These are phyloP conservation scores for Exophiala spinifera DNA, from an alignment of 2,329 filamentous ascomycete species.

Conservation along the genomic window DNA sequence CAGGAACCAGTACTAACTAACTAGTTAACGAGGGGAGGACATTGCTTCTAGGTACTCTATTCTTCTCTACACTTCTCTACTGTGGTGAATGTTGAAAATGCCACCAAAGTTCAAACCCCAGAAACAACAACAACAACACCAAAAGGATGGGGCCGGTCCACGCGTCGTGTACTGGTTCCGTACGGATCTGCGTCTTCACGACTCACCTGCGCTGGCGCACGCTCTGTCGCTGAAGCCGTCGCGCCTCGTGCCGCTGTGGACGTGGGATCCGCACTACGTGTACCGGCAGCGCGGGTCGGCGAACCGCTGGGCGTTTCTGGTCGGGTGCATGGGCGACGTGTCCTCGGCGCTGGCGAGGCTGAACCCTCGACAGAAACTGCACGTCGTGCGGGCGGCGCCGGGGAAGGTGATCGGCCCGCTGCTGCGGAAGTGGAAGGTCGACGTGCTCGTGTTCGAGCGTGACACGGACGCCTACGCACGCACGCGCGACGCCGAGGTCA, in stretches of 20 bases:
- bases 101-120: conserved; percentile 16
- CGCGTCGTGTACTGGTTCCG: conserved; percentile 75
- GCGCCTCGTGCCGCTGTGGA: conserved; percentile 72
- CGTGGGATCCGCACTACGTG: conserved; percentile 78
- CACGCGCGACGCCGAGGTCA: conserved; percentile 60
- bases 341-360: conserved; percentile 62
- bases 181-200: conserved; percentile 73
- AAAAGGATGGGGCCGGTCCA: conserved; percentile 36
- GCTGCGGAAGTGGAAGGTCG: conserved; percentile 69
- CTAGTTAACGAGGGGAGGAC: too few relatives aligned
- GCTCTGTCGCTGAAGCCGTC: conserved; percentile 67
- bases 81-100: too few relatives aligned
- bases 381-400: conserved; percentile 63
- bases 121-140: conserved; percentile 31
- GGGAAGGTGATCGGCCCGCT: conserved; percentile 69
- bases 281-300: conserved; percentile 66
- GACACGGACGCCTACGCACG: conserved; percentile 72
- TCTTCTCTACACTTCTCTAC: too few relatives aligned
- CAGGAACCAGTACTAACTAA: too few relatives aligned
- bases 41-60: too few relatives aligned
- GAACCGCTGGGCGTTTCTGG: conserved; percentile 73
- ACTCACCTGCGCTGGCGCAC: conserved; percentile 69
- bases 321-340: conserved; percentile 68
- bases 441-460: conserved; percentile 74
- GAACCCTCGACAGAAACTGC: conserved; percentile 68